phyloP scores from a whole-genome alignment of 2,329 filamentous ascomycete genomes.

The Exserohilum rostratum region DNA sequence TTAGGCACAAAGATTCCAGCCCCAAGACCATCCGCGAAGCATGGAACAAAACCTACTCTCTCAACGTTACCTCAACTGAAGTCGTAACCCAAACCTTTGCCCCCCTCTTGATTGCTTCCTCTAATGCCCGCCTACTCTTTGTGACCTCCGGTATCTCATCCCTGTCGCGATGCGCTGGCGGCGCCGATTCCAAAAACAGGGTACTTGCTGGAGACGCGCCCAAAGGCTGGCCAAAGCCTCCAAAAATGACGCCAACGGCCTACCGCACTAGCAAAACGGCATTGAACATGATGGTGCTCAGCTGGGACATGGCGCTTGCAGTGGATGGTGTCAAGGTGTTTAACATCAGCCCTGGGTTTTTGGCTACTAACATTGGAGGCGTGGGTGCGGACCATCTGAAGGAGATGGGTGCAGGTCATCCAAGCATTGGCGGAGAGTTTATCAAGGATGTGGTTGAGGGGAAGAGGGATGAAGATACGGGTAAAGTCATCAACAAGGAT shows the following conservation, averaged over 20 bases:
- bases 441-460: conserved; percentile 51
- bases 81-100: conserved; percentile 46
- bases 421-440: conserved; percentile 45
- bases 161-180: conserved; percentile 40
- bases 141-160: conserved; percentile 52
- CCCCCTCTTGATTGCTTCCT: conserved; percentile 48
- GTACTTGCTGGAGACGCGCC: conserved; percentile 32
- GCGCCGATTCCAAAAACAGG: conserved; percentile 31
- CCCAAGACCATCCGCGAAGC: conserved; percentile 43
- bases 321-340: conserved; percentile 58
- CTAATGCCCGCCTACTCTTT: conserved; percentile 47
- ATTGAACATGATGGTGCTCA: conserved; percentile 58
- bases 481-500: conserved; percentile 45
- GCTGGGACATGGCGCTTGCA: conserved; percentile 54
- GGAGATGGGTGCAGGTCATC: conserved; percentile 49
- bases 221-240: conserved; percentile 57
- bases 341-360: conserved; percentile 53
- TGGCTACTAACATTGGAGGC: conserved; percentile 53
- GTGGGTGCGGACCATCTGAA: conserved; percentile 40
- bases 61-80: conserved; percentile 50
- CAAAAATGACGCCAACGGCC: conserved; percentile 29
- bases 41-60: conserved; percentile 46
- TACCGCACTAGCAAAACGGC: conserved; percentile 55
- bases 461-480: conserved; percentile 47
- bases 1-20: conserved; percentile 31